Conservation (phyloP, 331 rosid genomes). For the Dryas integrifolia region DNA sequence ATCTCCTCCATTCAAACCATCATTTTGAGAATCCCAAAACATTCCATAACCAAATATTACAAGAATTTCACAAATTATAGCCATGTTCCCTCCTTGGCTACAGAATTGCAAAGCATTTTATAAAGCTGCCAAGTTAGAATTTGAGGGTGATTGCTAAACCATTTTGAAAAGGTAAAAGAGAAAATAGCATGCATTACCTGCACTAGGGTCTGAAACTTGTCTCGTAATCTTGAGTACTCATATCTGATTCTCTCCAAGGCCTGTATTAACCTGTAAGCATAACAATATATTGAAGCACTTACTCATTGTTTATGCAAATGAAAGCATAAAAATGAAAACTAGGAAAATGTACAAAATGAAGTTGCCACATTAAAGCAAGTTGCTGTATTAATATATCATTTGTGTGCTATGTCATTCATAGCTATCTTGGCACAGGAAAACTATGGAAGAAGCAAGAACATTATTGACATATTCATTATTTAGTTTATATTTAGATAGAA, state of each 20-base stretch:
- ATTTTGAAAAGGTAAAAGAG: not conserved
- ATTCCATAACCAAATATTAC: no score
- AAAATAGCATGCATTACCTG: constrained; percentile 18
- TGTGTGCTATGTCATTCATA: no score
- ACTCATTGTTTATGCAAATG: not conserved
- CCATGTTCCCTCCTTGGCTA: not conserved
- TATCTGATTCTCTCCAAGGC: constrained; percentile 18
- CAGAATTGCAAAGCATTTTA: constrained; percentile 5
- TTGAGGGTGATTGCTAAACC: not conserved
- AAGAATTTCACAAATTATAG: no score
- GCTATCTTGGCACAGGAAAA: no score
- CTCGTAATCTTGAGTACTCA: constrained; percentile 11
- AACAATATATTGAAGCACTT: not conserved
- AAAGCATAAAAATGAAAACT: not conserved
- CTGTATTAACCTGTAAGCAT: constrained; percentile 9
- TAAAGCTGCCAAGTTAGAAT: not conserved
- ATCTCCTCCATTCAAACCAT: no score
- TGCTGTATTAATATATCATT: no score
- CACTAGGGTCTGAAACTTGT: constrained; percentile 20
- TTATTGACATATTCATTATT: no score
- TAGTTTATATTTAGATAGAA: no score
- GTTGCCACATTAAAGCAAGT: not conserved
- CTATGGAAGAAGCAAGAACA: no score
- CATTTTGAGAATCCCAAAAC: no score
- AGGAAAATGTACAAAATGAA: not conserved